A percentile compares a stretch with the other conserved stretches of the same genome.
phyloP scores from a whole-genome alignment of 2,329 filamentous ascomycete species.

The Harringtonia lauricola region DNA sequence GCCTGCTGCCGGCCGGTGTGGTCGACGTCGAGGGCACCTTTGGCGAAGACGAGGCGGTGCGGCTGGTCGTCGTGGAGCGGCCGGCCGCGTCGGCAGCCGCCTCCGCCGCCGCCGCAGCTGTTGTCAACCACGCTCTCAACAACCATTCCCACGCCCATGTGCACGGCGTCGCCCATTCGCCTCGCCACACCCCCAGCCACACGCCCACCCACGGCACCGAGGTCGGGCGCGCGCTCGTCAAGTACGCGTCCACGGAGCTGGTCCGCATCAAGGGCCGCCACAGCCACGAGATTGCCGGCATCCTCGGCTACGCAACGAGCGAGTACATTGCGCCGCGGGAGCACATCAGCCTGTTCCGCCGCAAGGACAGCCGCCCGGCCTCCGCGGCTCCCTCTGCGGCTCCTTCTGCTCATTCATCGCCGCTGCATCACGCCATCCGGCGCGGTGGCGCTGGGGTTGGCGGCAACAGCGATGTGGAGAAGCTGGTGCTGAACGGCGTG shows the following conservation, averaged over 20 bases:
- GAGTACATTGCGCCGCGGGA: slow-evolving; percentile 87
- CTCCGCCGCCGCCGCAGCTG: slow-evolving; percentile 78
- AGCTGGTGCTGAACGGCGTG: slow-evolving; percentile 10
- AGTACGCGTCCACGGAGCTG: slow-evolving; percentile 84
- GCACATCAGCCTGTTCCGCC: slow-evolving; percentile 66
- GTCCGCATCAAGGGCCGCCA: slow-evolving; percentile 71
- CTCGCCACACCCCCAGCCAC: too few relatives aligned
- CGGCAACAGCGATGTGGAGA: slow-evolving; percentile 4
- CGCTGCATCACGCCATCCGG: too few relatives aligned
- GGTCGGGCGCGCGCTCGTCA: slow-evolving; percentile 81
- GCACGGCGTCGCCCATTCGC: too few relatives aligned
- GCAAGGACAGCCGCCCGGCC: slow-evolving; percentile 37
- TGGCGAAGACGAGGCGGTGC: slow-evolving; percentile 84
- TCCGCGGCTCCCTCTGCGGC: slow-evolving; percentile 23
- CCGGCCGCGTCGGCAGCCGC: slow-evolving; percentile 65
- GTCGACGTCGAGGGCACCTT: slow-evolving; percentile 83
- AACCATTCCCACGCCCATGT: too few relatives aligned
- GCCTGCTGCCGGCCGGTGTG: slow-evolving; percentile 82
- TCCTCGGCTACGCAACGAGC: slow-evolving; percentile 86
- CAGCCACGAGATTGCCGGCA: slow-evolving; percentile 66
- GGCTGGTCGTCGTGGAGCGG: slow-evolving; percentile 68
- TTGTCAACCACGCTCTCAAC: slow-evolving; percentile 76
- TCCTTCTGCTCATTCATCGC: too few relatives aligned
- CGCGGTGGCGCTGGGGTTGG: not conserved
- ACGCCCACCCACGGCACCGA: slow-evolving; percentile 55